phyloP scores from a whole-genome alignment of 805 yeast genomes.

The Wickerhamiella dianesei region DNA sequence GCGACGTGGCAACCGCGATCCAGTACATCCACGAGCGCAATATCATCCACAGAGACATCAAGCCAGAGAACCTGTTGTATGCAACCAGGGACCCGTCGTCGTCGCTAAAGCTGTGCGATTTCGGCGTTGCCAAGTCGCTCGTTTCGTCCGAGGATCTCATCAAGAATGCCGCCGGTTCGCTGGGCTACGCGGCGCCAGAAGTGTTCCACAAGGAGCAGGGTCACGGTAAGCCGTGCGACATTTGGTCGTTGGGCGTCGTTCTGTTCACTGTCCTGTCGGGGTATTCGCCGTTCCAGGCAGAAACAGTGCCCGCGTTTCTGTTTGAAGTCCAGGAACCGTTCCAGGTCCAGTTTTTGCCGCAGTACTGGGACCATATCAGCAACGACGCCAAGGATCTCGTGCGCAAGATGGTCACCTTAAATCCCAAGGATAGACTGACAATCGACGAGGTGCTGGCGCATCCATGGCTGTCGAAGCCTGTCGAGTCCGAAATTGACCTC shows the following conservation, averaged over 20 bases:
- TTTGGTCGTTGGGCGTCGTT: constrained; percentile 92
- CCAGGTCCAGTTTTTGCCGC: constrained; percentile 73
- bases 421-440: constrained; percentile 66
- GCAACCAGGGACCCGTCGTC: constrained; percentile 42
- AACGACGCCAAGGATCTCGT: constrained; percentile 72
- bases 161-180: constrained; percentile 72
- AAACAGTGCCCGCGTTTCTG: constrained; percentile 65
- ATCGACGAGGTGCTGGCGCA: constrained; percentile 73
- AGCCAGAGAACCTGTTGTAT: constrained; percentile 85
- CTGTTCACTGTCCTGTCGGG: constrained; percentile 85
- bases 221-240: constrained; percentile 90
- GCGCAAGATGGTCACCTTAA: constrained; percentile 49
- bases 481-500: constrained; percentile 46
- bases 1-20: constrained; percentile 66
- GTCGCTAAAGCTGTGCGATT: constrained; percentile 78
- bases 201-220: constrained; percentile 58
- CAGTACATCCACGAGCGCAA: constrained; percentile 59
- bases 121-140: constrained; percentile 82
- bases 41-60: constrained; percentile 86
- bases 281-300: constrained; percentile 81
- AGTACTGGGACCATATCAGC: constrained; percentile 75
- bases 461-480: constrained; percentile 50
- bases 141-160: constrained; percentile 45
- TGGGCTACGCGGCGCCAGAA: constrained; percentile 97
- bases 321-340: constrained; percentile 60